Evolutionary conservation across 2,329 filamentous ascomycete species (phyloP).

Genomic region (Aspergillus melleus): DNA sequence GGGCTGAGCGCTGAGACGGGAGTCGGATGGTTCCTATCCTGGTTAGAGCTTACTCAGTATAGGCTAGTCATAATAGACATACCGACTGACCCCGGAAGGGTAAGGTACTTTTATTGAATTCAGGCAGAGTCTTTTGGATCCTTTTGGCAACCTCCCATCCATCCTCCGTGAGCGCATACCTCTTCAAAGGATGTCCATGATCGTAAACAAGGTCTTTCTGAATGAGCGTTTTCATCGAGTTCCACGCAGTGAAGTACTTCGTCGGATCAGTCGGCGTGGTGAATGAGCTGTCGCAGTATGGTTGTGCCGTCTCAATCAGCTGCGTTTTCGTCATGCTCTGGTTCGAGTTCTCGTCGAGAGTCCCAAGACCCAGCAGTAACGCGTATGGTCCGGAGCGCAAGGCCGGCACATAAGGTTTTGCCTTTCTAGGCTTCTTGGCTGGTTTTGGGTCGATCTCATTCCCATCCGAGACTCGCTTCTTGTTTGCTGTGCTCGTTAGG

Average conservation of each 20-base stretch:
- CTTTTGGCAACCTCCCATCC: conserved; percentile 72
- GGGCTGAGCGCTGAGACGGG: neutral
- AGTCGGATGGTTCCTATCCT: neutral
- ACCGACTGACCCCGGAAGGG: conserved; percentile 17
- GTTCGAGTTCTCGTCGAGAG: conserved; percentile 55
- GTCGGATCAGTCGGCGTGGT: conserved; percentile 65
- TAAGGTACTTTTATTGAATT: conserved; percentile 18
- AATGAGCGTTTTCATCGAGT: conserved; percentile 73
- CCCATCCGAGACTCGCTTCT: conserved; percentile 26
- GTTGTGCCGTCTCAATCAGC: conserved; percentile 68
- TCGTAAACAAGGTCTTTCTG: conserved; percentile 74
- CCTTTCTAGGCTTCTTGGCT: conserved; percentile 56
- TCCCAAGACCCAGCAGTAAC: conserved; percentile 66
- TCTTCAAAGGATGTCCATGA: conserved; percentile 65
- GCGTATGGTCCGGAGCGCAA: conserved; percentile 75
- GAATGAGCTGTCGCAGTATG: conserved; percentile 72
- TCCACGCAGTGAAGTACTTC: conserved; percentile 78
- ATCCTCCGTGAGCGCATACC: conserved; percentile 72
- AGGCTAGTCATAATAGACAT: neutral
- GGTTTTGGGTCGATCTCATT: conserved; percentile 35
- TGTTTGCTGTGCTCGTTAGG: conserved; percentile 6
- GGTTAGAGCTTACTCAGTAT: conserved; percentile 2
- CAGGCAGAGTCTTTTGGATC: conserved; percentile 55
- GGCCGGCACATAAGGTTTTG: conserved; percentile 69
- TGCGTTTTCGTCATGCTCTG: conserved; percentile 66